Conservation (phyloP, 2,329 filamentous ascomycete genomes). For the Penicillium vulpinum region DNA sequence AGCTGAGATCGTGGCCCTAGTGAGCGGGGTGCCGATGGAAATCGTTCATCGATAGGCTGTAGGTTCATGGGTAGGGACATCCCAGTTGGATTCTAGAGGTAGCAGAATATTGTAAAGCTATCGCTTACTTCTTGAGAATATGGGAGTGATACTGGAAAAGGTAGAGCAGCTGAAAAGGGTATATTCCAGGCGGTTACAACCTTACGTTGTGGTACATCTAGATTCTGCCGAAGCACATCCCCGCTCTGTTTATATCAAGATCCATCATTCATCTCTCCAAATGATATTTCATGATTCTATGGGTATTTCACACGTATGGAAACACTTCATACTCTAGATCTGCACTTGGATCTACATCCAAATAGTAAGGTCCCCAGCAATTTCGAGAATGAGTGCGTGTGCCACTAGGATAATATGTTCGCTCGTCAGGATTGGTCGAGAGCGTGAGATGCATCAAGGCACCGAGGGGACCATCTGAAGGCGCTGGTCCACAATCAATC, state of each 20-base stretch:
- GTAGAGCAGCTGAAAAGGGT: not conserved
- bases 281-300: not conserved
- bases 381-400: not conserved
- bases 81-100: not conserved
- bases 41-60: not conserved
- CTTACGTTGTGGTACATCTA: not conserved
- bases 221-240: not conserved
- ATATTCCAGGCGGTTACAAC: not conserved
- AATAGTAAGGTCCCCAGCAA: conserved; percentile 17
- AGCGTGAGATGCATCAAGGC: conserved; percentile 13
- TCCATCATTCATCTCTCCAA: not conserved
- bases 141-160: not conserved
- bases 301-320: conserved; percentile 8
- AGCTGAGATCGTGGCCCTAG: not conserved
- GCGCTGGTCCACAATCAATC: conserved; percentile 24
- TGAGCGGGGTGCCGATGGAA: not conserved
- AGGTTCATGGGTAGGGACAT: not conserved
- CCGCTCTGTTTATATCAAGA: not conserved
- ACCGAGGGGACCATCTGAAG: conserved; percentile 18
- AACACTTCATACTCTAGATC: conserved; percentile 13
- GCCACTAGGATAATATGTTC: not conserved
- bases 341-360: conserved; percentile 30
- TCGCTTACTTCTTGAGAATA: not conserved
- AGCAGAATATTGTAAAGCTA: not conserved
- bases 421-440: not conserved